A percentile compares a stretch with the other conserved stretches of the same genome.
Conservation (phyloP, 495 filamentous ascomycete species). For the Penicillium psychrofluorescens region DNA sequence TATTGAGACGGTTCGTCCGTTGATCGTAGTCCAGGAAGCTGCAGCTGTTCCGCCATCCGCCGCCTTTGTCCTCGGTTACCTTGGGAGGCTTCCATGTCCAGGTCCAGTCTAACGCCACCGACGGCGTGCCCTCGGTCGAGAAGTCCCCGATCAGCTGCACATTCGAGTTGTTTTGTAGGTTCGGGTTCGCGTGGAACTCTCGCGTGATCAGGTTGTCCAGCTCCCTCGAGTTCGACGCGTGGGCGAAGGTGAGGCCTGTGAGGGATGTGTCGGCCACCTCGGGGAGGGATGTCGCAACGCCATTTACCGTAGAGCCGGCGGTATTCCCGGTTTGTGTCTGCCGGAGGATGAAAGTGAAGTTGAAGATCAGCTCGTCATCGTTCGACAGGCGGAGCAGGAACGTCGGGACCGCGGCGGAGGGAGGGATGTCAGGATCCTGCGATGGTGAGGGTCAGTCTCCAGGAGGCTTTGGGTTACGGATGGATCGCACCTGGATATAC, state of each 20-base stretch:
- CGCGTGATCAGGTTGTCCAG: slow-evolving; percentile 88
- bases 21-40: slow-evolving; percentile 97
- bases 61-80: slow-evolving; percentile 69
- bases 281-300: slow-evolving; percentile 39
- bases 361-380: slow-evolving; percentile 86
- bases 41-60: slow-evolving; percentile 92
- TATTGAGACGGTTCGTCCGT: slow-evolving; percentile 78
- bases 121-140: slow-evolving; percentile 68
- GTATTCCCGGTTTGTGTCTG: slow-evolving; percentile 48
- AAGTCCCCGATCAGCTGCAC: slow-evolving; percentile 88
- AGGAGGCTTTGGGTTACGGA: neutral
- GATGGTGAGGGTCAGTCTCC: slow-evolving; percentile 2
- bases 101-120: slow-evolving; percentile 87
- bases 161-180: slow-evolving; percentile 94
- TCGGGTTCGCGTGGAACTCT: slow-evolving; percentile 95
- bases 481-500: slow-evolving; percentile 73
- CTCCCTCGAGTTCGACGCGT: slow-evolving; percentile 75
- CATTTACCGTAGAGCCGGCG: slow-evolving; percentile 39
- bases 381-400: slow-evolving; percentile 83
- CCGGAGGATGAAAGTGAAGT: slow-evolving; percentile 83
- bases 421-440: slow-evolving; percentile 71
- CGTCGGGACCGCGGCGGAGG: slow-evolving; percentile 48
- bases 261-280: slow-evolving; percentile 62
- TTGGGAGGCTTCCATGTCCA: slow-evolving; percentile 97
- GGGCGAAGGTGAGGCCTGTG: slow-evolving; percentile 86